Evolutionary conservation across 148 eudicot genomes (phyloP), one percentile per base, ranked within the genome.

Genomic region (Polygonum maritimum): DNA sequence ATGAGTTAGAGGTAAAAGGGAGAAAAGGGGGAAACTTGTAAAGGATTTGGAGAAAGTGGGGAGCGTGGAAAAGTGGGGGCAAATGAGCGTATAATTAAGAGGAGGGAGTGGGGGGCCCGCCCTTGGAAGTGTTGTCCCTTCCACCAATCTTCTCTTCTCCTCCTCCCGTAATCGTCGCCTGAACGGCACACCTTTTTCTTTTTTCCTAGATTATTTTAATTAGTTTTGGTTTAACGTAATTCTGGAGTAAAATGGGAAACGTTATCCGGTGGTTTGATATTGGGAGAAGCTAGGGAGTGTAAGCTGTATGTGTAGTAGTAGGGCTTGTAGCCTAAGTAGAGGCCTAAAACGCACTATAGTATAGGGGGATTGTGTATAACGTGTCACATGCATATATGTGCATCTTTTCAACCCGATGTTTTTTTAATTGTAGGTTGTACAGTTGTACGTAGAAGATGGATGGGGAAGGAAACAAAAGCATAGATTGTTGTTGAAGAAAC

Each of bases 81-180:
- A 74, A 12, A 33, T 69, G 36, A 31, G 8, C 1, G 75, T 72
- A 36, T 41, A 62, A 16, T 14, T 77, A 38, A 62, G 39, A 16
- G 15, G 12, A 4, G 1, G 22, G 57, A 9, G n/a, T 7, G 48
- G 9, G 60, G 36, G 76, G 9, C 48, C 77, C 65, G 74, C 18
- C 5, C 35, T 7, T 40, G 45, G 33, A 48, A 45, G 5, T 41
- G 5, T 41, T 41, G 69, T 71, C 74, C 49, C 73, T 67, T 22
- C 48, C 13, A 1, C 47, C 9, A 44, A 44, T 12, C 45, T 44
- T 35, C n/a, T 26, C 31, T 10, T 52, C 82, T 44, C 44, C n/a
- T 26, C 31, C 15, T 52, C 82, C 67, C 57, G 51, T 77, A 39
- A 54, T 41, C 48, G 36, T 31, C 60, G 38, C 36, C 47, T 79